Evolutionary conservation across 2,329 filamentous ascomycete genomes (phyloP), one percentile per base, ranked within the genome.

Genomic region (Colletotrichum nymphaeae): DNA sequence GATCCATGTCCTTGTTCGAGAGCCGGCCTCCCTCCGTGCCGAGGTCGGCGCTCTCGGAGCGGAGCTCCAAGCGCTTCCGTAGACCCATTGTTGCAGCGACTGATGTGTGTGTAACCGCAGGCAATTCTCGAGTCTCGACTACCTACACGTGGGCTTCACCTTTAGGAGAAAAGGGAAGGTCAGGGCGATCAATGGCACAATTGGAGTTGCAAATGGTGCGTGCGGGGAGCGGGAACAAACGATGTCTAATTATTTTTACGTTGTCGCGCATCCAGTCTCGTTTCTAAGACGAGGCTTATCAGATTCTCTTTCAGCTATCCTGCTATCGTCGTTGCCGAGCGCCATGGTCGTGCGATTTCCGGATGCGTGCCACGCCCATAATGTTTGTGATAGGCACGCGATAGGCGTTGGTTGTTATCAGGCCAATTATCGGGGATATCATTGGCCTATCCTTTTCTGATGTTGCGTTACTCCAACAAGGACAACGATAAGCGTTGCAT

Each of bases 1-100:
- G 75, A n/a, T 76, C 75, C 75, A 76, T 71, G 63, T 76, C 75
- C 37, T 72, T 74, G 63, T 76, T 76, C 14, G 75, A 76, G 2
- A 65, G 28, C 67, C 67, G 67, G 67, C 32, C 42, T 14, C 71
- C 67, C 67, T 70, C 67, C 42, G 56, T 70, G 55, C 59, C 71
- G 71, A 70, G 71, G 26, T 32, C 62, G 46, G 52, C 67, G 28
- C 67, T 60, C 35, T 60, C 71, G 57, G 60, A 65, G 63, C 71
- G 67, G 67, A 73, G 71, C 62, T 59, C 60, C 42, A 60, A 30
- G 22, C 67, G 71, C 53, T 69, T 57, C 24, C 66, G 58, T 26
- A 70, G 52, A 11, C 62, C 67, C 67, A 71, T 72, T 7, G 28
- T 72, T 56, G 26, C 46, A 12, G 16, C 7, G n/a, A 52, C 35